Evolutionary conservation across 371 early-diverging fungal genomes (phyloP).

Genomic region (Mucor mucedo): DNA sequence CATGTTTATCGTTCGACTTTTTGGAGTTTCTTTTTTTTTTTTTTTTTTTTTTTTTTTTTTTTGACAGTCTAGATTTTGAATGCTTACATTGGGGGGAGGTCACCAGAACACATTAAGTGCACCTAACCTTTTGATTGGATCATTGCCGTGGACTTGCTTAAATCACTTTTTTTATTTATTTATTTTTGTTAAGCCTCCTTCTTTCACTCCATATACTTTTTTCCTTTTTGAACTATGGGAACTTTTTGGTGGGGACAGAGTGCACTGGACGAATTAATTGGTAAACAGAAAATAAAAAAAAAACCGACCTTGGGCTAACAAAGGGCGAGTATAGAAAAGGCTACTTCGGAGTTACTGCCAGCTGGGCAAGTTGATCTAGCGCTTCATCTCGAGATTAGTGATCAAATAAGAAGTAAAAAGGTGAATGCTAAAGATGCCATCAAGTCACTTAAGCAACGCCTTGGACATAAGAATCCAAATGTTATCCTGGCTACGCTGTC

Average conservation of each 20-base stretch:
- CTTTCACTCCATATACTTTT: not conserved
- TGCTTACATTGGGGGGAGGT: too few relatives aligned
- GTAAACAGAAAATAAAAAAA: conserved; percentile 28
- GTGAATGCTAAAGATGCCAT: conserved; percentile 79
- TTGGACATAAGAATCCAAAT: conserved; percentile 89
- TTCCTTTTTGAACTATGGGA: conserved; percentile 8
- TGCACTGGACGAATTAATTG: conserved; percentile 59
- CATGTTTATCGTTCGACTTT: not conserved
- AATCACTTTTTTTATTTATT: conserved; percentile 3
- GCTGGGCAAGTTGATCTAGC: conserved; percentile 84
- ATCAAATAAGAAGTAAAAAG: conserved; percentile 88
- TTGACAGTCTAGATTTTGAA: too few relatives aligned
- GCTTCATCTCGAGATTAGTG: conserved; percentile 85
- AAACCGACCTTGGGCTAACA: too few relatives aligned
- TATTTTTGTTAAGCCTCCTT: not conserved
- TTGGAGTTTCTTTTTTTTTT: too few relatives aligned
- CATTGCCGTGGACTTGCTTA: too few relatives aligned
- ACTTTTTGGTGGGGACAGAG: conserved; percentile 42
- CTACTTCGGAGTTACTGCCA: conserved; percentile 91
- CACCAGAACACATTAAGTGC: too few relatives aligned
- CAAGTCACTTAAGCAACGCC: conserved; percentile 74
- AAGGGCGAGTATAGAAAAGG: conserved; percentile 60
- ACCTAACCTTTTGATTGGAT: too few relatives aligned
- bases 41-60: too few relatives aligned
- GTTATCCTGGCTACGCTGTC: conserved; percentile 88